Conservation (phyloP, 179 eudicot species). For the Carnegiea gigantea region DNA sequence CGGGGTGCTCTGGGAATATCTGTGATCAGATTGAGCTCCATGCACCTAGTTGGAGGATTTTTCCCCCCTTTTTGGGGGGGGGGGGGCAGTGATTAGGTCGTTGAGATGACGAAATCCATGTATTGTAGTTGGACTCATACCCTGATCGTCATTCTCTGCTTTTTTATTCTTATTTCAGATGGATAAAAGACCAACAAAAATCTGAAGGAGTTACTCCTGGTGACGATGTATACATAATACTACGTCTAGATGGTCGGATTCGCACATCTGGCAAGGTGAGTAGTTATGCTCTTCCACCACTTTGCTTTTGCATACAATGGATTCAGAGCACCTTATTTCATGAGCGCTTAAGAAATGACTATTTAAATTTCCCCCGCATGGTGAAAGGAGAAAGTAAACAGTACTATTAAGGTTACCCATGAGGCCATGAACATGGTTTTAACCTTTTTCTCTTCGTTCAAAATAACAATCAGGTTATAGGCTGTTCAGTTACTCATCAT, state of each 20-base stretch:
- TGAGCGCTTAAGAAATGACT: not conserved
- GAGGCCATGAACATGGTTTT: too few relatives aligned
- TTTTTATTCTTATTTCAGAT: conserved; percentile 41
- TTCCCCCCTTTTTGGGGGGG: too few relatives aligned
- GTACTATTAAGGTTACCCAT: not conserved
- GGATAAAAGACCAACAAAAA: conserved; percentile 91
- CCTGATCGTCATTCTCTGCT: not conserved
- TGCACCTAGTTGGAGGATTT: not conserved
- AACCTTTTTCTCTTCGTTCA: too few relatives aligned
- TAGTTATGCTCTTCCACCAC: conserved; percentile 3
- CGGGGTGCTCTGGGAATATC: not conserved
- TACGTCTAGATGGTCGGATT: conserved; percentile 92
- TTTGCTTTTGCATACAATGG: conserved; percentile 12
- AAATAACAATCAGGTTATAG: not conserved
- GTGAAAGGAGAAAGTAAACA: not conserved
- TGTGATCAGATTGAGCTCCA: not conserved
- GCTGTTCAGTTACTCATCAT: not conserved
- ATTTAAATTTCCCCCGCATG: not conserved
- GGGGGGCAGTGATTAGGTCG: too few relatives aligned
- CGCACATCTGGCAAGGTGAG: conserved; percentile 95
- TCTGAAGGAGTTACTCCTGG: conserved; percentile 92
- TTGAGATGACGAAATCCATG: not conserved
- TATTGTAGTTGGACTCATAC: not conserved
- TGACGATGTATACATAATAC: conserved; percentile 87
- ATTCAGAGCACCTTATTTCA: not conserved